These are phyloP conservation scores for Pestalotiopsis sp. DNA, from an alignment of 2,329 filamentous ascomycete species.

Conservation along the genomic window DNA sequence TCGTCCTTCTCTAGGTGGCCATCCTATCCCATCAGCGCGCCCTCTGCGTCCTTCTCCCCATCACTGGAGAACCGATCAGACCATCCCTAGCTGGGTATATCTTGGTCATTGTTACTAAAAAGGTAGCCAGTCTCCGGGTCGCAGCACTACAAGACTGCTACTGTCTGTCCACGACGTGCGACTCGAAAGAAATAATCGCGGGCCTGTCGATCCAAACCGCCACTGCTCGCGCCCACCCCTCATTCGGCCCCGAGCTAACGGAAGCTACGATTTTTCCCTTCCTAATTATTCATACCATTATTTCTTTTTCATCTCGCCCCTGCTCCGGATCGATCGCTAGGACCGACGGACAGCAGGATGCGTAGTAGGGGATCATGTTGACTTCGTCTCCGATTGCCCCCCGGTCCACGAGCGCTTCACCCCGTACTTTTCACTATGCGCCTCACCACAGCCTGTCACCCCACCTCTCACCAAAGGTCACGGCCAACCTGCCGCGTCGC, in stretches of 20 bases:
- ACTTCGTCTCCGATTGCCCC: conserved; percentile 57
- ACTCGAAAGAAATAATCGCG: not conserved
- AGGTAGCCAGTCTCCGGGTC: not conserved
- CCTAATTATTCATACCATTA: not conserved
- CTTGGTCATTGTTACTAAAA: not conserved
- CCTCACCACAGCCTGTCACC: conserved; percentile 41
- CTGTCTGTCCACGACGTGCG: not conserved
- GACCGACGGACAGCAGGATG: conserved; percentile 41
- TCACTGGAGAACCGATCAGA: not conserved
- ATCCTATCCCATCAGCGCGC: not conserved
- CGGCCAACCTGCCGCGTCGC: conserved; percentile 42
- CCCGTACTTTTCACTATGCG: conserved; percentile 52
- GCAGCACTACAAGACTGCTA: not conserved
- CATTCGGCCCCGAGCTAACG: not conserved
- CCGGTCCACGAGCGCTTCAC: conserved; percentile 55
- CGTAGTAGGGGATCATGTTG: conserved; percentile 58
- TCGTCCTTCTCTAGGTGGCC: not conserved
- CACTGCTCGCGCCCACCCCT: not conserved
- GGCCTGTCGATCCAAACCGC: not conserved
- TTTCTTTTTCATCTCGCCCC: not conserved
- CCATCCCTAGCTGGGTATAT: not conserved
- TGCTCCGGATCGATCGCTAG: not conserved
- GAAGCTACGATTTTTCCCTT: not conserved
- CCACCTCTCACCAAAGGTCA: conserved; percentile 42
- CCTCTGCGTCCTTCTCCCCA: not conserved